Conservation (phyloP, 73 alveolate species). For the Paramecium tetraurelia region DNA sequence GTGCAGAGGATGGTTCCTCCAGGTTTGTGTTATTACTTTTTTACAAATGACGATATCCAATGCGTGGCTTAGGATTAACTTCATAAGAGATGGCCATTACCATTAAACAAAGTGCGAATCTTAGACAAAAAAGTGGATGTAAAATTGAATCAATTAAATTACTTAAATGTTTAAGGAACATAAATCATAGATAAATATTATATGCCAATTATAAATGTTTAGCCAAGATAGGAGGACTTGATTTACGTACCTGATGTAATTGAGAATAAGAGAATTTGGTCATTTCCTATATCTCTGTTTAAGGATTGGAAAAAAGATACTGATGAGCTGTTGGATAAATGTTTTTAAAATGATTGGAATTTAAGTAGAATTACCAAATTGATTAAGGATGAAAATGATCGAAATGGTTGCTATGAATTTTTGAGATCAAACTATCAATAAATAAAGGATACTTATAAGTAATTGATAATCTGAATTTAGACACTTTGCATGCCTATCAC, state of each 20-base stretch:
- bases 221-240: conserved; percentile 49
- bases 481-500: conserved; percentile 55
- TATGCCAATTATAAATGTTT: conserved; percentile 37
- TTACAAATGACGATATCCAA: conserved; percentile 9
- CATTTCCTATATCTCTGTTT: conserved; percentile 63
- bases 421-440: conserved; percentile 5
- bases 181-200: neutral
- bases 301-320: conserved; percentile 61
- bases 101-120: neutral
- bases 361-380: conserved; percentile 30
- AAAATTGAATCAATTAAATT: neutral
- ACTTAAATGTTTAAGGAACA: neutral
- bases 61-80: conserved; percentile 17
- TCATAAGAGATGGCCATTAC: conserved; percentile 27
- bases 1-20: conserved; percentile 52
- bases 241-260: conserved; percentile 34
- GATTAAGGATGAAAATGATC: conserved; percentile 42
- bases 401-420: conserved; percentile 13
- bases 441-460: conserved; percentile 58
- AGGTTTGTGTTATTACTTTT: conserved; percentile 37
- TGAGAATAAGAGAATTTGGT: conserved; percentile 40
- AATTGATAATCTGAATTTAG: neutral
- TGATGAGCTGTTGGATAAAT: conserved; percentile 41
- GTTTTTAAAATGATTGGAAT: conserved; percentile 54
- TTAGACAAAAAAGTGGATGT: conserved; percentile 33